Base-by-base conservation (phyloP, 352 stramenopile genomes). In the Pythium insidiosum region DNA sequence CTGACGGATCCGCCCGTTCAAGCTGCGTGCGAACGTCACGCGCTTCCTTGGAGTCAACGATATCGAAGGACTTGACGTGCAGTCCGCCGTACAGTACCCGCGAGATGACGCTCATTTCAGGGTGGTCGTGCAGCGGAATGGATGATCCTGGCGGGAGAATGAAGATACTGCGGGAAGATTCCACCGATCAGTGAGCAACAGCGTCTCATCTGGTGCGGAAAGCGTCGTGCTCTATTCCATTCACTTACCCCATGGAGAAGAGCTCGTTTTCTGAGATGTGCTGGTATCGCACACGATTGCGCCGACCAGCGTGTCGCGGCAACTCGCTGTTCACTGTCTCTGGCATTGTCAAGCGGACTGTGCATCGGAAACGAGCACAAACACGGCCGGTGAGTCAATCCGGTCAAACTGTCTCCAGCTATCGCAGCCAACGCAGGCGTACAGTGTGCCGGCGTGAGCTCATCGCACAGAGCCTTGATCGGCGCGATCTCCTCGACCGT, bases 41-140 rank as follows among this genome's bases (percentile, higher is more conserved):
- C 23, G 43, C 39, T 47, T 54, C 51, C 20, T 64, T 36, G 9
- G 43, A 16, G 6, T 54, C 37, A 22, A 82, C 49, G 15, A 89
- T 50, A 37, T 88, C 75, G 43, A 66, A 93, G 19, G 77, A 66
- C 31, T 63, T 74, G 30, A 88, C 54, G 43, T 78, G 66, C 30
- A 90, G 50, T 7, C 62, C 64, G 10, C 80, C 80, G 42, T 93
- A 90, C 23, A 93, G 63, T 43, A 93, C 56, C 33, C 80, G 74
- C 24, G 80, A 88, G 47, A 93, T 72, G 21, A 93, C 80, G 50
- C 62, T 88, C 80, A 93, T 93, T 16, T 79, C 64, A 22, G 80
- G 80, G 45, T 93, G 80, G 57, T 93, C 73, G 43, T 93, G 80
- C 38, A 93, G 50, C 13, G 80, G 80, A 29, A 93, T 88, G 7